Conservation (phyloP, 257 asterid genomes). For the Craterostigma plantagineum region DNA sequence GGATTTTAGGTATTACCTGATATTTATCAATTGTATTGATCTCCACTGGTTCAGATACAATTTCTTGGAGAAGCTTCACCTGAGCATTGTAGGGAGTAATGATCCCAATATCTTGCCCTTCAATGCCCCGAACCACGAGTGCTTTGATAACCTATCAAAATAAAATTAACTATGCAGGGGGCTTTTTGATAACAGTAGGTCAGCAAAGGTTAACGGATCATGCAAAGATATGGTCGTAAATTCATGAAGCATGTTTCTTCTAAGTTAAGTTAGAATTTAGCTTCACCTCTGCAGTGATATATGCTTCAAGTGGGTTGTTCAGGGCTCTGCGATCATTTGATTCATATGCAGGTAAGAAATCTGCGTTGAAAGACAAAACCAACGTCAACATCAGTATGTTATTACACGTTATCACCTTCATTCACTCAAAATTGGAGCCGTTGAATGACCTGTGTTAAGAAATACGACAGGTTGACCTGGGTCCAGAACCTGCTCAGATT, state of each 20-base stretch:
- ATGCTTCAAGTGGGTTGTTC: slow-evolving; percentile 72
- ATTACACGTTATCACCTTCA: slow-evolving; percentile 5
- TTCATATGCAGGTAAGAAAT: slow-evolving; percentile 69
- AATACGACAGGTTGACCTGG: slow-evolving; percentile 68
- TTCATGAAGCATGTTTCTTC: background rate
- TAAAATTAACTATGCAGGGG: background rate
- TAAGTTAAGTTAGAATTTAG: background rate
- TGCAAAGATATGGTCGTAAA: background rate
- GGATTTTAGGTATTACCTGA: slow-evolving; percentile 51
- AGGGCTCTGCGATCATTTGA: slow-evolving; percentile 37
- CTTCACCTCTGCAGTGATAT: slow-evolving; percentile 58
- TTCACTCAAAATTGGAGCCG: slow-evolving; percentile 7
- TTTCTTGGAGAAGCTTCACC: slow-evolving; percentile 50
- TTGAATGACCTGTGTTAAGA: slow-evolving; percentile 87
- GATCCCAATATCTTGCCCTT: slow-evolving; percentile 61
- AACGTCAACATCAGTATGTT: background rate
- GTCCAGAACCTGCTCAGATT: slow-evolving; percentile 42
- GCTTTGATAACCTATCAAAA: slow-evolving; percentile 28
- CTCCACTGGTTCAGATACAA: slow-evolving; percentile 58
- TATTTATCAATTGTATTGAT: slow-evolving; percentile 90
- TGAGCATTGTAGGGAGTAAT: slow-evolving; percentile 92
- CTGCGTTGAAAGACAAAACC: slow-evolving; percentile 16
- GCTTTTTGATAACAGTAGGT: too few species aligned
- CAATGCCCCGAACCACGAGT: slow-evolving; percentile 46
- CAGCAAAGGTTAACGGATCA: too few species aligned